phyloP scores from a whole-genome alignment of 805 yeast species.

The Teunomyces aglyptinius region DNA sequence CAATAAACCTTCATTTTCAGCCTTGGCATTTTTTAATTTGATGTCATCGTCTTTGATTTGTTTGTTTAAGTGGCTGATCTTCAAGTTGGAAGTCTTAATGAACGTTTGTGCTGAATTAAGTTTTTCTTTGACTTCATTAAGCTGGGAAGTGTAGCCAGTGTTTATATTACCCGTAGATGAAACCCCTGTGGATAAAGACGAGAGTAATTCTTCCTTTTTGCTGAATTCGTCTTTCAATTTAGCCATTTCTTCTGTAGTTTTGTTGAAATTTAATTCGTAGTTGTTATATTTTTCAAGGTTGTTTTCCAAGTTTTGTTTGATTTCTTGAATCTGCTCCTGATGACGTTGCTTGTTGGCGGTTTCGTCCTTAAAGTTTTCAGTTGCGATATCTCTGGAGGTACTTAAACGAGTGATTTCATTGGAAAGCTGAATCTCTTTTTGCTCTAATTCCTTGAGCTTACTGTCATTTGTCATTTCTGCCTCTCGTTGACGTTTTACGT shows the following conservation, averaged over 20 bases:
- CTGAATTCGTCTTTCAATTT: constrained; percentile 46
- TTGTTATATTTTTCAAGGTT: constrained; percentile 36
- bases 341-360: constrained; percentile 30
- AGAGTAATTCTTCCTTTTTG: constrained; percentile 73
- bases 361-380: constrained; percentile 60
- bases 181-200: constrained; percentile 85
- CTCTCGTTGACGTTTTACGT: constrained; percentile 52
- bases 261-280: constrained; percentile 46
- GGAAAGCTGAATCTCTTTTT: constrained; percentile 50
- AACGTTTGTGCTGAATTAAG: constrained; percentile 52
- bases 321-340: constrained; percentile 29
- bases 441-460: constrained; percentile 57
- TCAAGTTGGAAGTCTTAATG: constrained; percentile 59
- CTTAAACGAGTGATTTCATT: constrained; percentile 66
- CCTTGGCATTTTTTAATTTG: constrained; percentile 52
- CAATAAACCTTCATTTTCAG: constrained; percentile 42
- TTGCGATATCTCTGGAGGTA: constrained; percentile 60
- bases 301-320: constrained; percentile 31
- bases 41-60: constrained; percentile 50
- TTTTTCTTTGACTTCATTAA: constrained; percentile 58
- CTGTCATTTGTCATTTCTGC: constrained; percentile 61
- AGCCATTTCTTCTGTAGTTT: constrained; percentile 43
- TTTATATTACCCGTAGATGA: constrained; percentile 74
- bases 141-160: constrained; percentile 74
- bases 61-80: constrained; percentile 52